Evolutionary conservation across 2,329 filamentous ascomycete genomes (phyloP).

Genomic region (Colletotrichum destructivum): DNA sequence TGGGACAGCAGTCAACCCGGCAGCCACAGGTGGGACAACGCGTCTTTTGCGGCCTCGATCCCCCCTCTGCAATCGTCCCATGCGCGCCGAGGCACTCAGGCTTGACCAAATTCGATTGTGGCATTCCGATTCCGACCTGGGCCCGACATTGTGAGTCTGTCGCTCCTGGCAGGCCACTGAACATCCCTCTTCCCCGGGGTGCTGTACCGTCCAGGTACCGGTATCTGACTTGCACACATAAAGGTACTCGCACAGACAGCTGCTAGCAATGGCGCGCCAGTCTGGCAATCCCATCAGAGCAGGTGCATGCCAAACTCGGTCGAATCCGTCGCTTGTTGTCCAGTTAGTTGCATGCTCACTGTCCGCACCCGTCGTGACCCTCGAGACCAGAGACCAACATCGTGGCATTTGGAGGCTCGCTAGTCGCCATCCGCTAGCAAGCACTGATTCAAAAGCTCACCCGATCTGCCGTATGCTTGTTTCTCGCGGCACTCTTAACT

Average conservation of each 20-base stretch:
- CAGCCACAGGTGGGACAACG: conserved; percentile 11
- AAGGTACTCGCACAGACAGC: background rate
- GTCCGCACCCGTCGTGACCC: conserved; percentile 2
- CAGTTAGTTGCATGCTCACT: conserved; percentile 13
- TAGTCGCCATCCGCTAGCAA: background rate
- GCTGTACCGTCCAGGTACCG: background rate
- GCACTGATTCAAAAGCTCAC: background rate
- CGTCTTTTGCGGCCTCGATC: background rate
- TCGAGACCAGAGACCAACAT: background rate
- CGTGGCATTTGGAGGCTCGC: background rate
- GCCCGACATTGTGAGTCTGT: conserved; percentile 12
- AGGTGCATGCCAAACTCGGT: conserved; percentile 2
- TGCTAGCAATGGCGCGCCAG: background rate
- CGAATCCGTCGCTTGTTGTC: conserved; percentile 26
- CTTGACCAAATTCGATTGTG: conserved; percentile 22
- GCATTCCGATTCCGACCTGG: conserved; percentile 26
- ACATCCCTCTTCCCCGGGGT: background rate
- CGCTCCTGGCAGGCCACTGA: background rate
- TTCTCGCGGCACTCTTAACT: background rate
- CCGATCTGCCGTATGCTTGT: background rate
- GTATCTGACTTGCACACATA: conserved; percentile 11
- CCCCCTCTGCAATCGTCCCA: conserved; percentile 34
- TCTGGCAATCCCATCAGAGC: too few relatives aligned
- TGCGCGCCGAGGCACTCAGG: conserved; percentile 3
- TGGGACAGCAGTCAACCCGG: background rate